Evolutionary conservation across 164 flowering plant species (phyloP), one percentile per base, ranked within the genome.

Genomic region (Dillenia suffruticosa): DNA sequence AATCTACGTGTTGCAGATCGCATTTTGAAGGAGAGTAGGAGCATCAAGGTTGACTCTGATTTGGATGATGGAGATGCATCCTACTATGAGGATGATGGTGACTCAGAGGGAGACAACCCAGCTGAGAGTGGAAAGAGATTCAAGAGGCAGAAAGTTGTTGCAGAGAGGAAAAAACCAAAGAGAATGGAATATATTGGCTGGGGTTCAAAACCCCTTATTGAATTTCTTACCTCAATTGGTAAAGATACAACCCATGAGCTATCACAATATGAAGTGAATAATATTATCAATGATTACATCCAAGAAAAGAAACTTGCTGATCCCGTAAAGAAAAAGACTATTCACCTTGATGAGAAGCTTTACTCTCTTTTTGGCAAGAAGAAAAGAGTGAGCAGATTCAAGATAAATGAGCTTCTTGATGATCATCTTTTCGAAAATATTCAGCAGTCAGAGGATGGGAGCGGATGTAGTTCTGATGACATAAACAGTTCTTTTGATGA

Each of bases 171-270:
- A 5, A 81, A 63, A 26, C 59, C 78, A 44, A 78, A 66, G 56
- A 79, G 72, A 61, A 75, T 5, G 8, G 82, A 81, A 65, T 90
- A 81, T 52, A 51, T 69, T 57, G 89, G 94, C 40, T 90, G 97
- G 98, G 96, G 84, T n/a, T 86, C 98, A 24, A 79, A 56, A 63
- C n/a, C 58, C 22, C 84, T 90, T 1, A 46, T 82, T 1, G 73
- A 74, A 10, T 93, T 93, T 65, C 89, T 90, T 22, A 9, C 17
- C 16, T 81, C 85, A 46, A 68, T 84, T 64, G 89, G 86, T 17
- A 71, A 78, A 68, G 83, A 83, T 46, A 69, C 84, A 44, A 68
- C 66, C 32, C 49, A 68, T 12, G 55, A 78, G 43, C 46, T 90
- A 12, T 64, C 90, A 0, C 82, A 81, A 54, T 17, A 47, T 63